Conservation (phyloP, 805 yeast species). For the Saturnispora halmiae region DNA sequence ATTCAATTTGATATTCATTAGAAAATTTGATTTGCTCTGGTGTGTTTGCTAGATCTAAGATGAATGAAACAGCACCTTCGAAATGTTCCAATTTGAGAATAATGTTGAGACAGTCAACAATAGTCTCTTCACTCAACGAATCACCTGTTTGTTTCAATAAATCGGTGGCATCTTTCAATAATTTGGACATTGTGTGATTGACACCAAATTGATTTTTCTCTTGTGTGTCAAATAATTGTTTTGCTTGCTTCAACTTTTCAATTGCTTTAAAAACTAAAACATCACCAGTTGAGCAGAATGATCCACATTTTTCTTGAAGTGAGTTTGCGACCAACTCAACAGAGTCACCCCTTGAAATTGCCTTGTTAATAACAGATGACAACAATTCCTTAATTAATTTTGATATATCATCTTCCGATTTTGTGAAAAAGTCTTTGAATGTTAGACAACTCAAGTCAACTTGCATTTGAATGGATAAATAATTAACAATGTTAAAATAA, state of each 20-base stretch:
- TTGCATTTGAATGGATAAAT: slow-evolving; percentile 60
- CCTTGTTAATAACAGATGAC: slow-evolving; percentile 80
- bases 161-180: slow-evolving; percentile 64
- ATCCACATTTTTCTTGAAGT: slow-evolving; percentile 85
- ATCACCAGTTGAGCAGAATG: slow-evolving; percentile 90
- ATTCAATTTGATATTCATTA: slow-evolving; percentile 42
- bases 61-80: slow-evolving; percentile 79
- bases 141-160: slow-evolving; percentile 75
- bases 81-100: slow-evolving; percentile 71
- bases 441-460: slow-evolving; percentile 54
- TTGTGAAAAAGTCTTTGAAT: slow-evolving; percentile 71
- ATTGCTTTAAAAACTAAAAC: slow-evolving; percentile 89
- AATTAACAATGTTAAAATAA: slow-evolving; percentile 61
- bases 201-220: slow-evolving; percentile 52
- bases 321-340: slow-evolving; percentile 84
- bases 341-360: slow-evolving; percentile 84
- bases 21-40: slow-evolving; percentile 55
- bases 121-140: slow-evolving; percentile 65
- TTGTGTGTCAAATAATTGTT: slow-evolving; percentile 56
- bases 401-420: slow-evolving; percentile 44
- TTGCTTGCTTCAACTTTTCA: slow-evolving; percentile 83
- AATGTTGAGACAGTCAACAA: slow-evolving; percentile 70
- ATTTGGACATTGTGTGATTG: slow-evolving; percentile 30
- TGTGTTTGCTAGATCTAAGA: slow-evolving; percentile 65
- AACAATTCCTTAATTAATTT: slow-evolving; percentile 76